These are phyloP conservation scores for Colletotrichum orchidophilum DNA, from an alignment of 2,329 filamentous ascomycete species.

Conservation along the genomic window DNA sequence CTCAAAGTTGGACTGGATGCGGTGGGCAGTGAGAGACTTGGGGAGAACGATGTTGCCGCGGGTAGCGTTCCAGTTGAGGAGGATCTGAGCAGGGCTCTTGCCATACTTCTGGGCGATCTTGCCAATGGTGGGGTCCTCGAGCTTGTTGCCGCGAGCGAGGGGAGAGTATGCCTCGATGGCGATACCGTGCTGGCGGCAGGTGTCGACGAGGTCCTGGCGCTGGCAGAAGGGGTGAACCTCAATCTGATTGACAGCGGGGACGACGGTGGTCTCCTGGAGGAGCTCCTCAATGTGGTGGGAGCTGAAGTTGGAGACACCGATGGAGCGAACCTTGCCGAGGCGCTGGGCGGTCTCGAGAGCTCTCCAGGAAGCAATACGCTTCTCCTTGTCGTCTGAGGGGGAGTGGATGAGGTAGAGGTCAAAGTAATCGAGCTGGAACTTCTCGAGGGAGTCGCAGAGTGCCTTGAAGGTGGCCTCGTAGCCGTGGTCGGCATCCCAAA, in stretches of 20 bases:
- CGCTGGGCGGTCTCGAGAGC: constrained; percentile 35
- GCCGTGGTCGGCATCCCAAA: constrained; percentile 48
- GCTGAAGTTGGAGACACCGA: constrained; percentile 50
- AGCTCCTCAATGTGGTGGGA: constrained; percentile 45
- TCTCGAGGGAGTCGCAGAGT: constrained; percentile 54
- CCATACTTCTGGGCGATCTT: constrained; percentile 63
- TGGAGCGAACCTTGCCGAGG: constrained; percentile 57
- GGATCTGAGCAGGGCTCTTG: constrained; percentile 65
- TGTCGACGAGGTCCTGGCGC: constrained; percentile 41
- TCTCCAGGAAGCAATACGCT: constrained; percentile 63
- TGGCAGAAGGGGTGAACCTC: constrained; percentile 72
- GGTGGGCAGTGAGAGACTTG: constrained; percentile 67
- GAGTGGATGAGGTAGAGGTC: constrained; percentile 67
- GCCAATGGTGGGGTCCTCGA: constrained; percentile 63
- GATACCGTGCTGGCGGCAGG: constrained; percentile 81
- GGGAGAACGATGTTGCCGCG: constrained; percentile 70
- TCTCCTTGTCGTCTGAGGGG: constrained; percentile 70
- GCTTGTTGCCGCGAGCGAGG: constrained; percentile 61
- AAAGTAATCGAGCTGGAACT: constrained; percentile 58
- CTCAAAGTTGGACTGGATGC: constrained; percentile 72
- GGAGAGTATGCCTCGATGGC: constrained; percentile 39
- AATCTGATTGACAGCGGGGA: constrained; percentile 68
- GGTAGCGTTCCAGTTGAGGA: constrained; percentile 67
- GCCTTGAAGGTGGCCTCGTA: constrained; percentile 43
- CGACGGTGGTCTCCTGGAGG: constrained; percentile 51